phyloP scores from a whole-genome alignment of 2,329 filamentous ascomycete species.

The Paraphoma chrysanthemicola region DNA sequence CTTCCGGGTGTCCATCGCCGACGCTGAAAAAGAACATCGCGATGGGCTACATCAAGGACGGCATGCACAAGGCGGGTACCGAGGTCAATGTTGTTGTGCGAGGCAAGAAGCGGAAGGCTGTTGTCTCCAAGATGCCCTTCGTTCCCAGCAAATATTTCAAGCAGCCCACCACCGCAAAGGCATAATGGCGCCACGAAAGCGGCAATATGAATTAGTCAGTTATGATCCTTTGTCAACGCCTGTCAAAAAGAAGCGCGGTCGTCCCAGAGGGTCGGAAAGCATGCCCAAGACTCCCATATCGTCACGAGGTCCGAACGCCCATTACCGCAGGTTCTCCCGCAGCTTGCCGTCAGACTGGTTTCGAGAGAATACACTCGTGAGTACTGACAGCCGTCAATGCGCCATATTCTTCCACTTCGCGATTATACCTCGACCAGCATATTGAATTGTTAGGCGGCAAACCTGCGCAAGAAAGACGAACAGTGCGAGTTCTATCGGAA shows the following conservation, averaged over 20 bases:
- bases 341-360: no score
- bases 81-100: constrained; percentile 80
- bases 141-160: constrained; percentile 77
- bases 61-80: constrained; percentile 82
- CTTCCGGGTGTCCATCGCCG: constrained; percentile 89
- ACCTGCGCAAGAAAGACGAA: no score
- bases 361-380: no score
- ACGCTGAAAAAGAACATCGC: constrained; percentile 89
- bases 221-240: neutral
- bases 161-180: constrained; percentile 32
- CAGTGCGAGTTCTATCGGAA: no score
- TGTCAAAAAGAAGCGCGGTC: neutral
- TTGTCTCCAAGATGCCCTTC: constrained; percentile 89
- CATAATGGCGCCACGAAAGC: constrained; percentile 10
- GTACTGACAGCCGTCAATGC: no score
- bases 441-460: no score
- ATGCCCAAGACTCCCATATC: neutral
- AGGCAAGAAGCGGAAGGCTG: constrained; percentile 76
- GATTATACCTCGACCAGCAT: no score
- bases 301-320: no score
- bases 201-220: neutral
- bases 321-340: no score
- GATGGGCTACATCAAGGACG: constrained; percentile 89
- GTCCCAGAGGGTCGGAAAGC: neutral
- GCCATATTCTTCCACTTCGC: no score